These are phyloP conservation scores for Mycena filopes DNA, from an alignment of 768 basidiomycete genomes.

Conservation along the genomic window DNA sequence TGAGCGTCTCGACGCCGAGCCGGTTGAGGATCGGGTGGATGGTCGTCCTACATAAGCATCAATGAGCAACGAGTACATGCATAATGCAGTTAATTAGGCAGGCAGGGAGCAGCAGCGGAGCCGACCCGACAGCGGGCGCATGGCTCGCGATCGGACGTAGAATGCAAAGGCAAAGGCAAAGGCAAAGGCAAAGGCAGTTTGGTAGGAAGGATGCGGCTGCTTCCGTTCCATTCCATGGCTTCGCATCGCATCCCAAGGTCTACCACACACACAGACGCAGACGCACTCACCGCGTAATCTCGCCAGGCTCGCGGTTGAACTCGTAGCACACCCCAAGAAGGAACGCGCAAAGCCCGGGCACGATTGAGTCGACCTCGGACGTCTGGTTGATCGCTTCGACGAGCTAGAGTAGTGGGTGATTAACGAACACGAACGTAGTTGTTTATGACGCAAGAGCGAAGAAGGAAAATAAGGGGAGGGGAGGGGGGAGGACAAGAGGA, in stretches of 20 bases:
- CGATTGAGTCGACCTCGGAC: constrained; percentile 83
- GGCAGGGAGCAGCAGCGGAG: constrained; percentile 10
- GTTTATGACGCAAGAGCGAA: no score
- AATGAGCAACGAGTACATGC: neutral
- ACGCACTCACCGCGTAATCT: constrained; percentile 89
- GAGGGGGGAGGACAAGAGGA: neutral
- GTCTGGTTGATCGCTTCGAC: constrained; percentile 95
- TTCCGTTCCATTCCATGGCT: no score
- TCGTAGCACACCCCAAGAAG: constrained; percentile 95
- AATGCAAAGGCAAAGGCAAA: neutral
- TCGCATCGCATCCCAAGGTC: no score
- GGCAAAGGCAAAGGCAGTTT: no score
- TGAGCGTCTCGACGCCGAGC: constrained; percentile 89
- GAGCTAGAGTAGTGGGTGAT: constrained; percentile 60
- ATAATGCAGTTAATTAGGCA: constrained; percentile 13
- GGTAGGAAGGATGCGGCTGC: no score
- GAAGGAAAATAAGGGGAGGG: no score
- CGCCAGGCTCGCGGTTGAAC: constrained; percentile 94
- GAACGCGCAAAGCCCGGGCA: constrained; percentile 92
- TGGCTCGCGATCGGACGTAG: constrained; percentile 2
- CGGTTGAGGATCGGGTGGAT: constrained; percentile 92
- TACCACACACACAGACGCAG: no score
- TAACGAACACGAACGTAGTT: no score
- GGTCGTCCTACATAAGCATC: constrained; percentile 63
- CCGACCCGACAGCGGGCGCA: neutral